Percentiles rank a stretch among this genome's conserved stretches.
These are phyloP conservation scores for Coemansia sp. DNA, from an alignment of 192 early-diverging fungal species.

Conservation along the genomic window DNA sequence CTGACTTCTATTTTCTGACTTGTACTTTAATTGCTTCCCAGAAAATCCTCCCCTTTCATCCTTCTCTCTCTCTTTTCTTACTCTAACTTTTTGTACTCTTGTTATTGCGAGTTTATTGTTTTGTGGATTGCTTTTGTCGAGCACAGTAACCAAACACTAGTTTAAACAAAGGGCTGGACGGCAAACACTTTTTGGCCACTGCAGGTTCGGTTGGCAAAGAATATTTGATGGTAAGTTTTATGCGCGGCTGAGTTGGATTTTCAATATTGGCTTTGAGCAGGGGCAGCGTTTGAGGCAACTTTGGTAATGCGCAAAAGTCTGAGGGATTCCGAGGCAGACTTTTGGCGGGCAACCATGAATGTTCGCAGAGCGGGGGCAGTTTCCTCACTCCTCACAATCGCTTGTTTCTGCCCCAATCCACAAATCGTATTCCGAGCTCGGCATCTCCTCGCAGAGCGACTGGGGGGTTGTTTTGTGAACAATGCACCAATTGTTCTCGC, in stretches of 20 bases:
- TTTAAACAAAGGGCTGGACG: background rate
- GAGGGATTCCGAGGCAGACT: no score
- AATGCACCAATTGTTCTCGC: conserved; percentile 1
- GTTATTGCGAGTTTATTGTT: conserved; percentile 16
- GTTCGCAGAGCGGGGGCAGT: no score
- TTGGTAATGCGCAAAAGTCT: no score
- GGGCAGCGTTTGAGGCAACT: no score
- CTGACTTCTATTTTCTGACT: conserved; percentile 45
- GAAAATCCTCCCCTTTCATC: background rate
- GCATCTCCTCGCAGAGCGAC: conserved; percentile 7
- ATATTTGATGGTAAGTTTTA: no score
- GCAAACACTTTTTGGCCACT: background rate
- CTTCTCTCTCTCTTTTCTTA: conserved; percentile 16
- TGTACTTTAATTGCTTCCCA: conserved; percentile 30
- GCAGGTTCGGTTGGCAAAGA: no score
- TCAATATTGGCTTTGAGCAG: no score
- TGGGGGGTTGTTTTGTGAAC: background rate
- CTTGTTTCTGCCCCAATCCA: conserved; percentile 11
- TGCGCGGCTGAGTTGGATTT: no score
- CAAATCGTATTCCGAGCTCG: background rate
- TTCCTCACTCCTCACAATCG: background rate
- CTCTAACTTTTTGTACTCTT: conserved; percentile 7
- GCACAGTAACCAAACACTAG: background rate
- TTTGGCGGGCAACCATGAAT: no score
- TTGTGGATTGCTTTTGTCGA: conserved; percentile 4